Conservation (phyloP, 2,329 filamentous ascomycete species). For the Sporothrix brunneoviolacea region DNA sequence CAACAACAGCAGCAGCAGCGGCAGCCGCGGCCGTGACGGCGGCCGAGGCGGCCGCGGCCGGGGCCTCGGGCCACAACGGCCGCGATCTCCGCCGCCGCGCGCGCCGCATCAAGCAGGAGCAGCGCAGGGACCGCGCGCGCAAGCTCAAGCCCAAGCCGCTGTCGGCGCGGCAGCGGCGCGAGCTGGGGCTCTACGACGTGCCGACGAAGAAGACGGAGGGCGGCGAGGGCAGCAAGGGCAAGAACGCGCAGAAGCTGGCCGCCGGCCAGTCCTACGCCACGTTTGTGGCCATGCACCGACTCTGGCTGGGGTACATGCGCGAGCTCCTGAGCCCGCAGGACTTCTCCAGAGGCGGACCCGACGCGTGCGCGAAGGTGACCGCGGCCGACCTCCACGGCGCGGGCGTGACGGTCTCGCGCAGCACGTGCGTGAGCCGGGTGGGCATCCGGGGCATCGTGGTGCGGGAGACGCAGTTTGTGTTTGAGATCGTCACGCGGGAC, state of each 20-base stretch:
- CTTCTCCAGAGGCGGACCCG: constrained; percentile 47
- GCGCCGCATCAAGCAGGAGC: constrained; percentile 40
- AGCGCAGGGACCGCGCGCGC: constrained; percentile 25
- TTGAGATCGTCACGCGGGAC: constrained; percentile 71
- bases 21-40: constrained; percentile 58
- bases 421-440: constrained; percentile 72
- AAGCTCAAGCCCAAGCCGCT: constrained; percentile 57
- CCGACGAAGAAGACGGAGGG: constrained; percentile 30
- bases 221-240: neutral
- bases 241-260: constrained; percentile 27
- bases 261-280: constrained; percentile 59
- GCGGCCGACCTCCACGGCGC: constrained; percentile 91
- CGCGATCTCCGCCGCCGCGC: constrained; percentile 50
- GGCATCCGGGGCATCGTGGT: constrained; percentile 82
- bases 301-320: constrained; percentile 82
- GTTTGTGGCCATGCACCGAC: constrained; percentile 66
- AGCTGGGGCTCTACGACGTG: constrained; percentile 66
- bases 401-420: constrained; percentile 72
- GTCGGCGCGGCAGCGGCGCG: constrained; percentile 71
- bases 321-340: constrained; percentile 63
- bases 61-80: constrained; percentile 39
- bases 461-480: constrained; percentile 77
- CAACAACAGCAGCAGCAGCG: constrained; percentile 24
- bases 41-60: constrained; percentile 50
- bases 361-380: constrained; percentile 65